phyloP scores from a whole-genome alignment of 169 alveolate genomes.

The Plasmodium malariae region DNA sequence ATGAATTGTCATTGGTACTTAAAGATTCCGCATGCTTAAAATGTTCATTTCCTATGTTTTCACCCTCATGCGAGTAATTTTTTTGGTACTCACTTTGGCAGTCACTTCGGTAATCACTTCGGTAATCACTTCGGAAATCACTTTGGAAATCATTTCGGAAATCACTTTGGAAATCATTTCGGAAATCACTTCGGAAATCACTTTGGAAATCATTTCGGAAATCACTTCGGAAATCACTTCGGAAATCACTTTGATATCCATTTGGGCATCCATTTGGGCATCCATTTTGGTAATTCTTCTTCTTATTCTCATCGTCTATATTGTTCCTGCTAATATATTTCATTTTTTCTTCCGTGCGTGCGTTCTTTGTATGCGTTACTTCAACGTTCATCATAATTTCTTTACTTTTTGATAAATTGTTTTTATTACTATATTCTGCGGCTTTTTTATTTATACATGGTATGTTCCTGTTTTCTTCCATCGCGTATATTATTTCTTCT shows the following conservation, averaged over 20 bases:
- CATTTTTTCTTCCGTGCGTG: conserved; percentile 17
- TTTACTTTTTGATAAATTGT: background rate
- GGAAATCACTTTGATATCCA: too few species aligned
- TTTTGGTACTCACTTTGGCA: too few species aligned
- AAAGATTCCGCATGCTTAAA: background rate
- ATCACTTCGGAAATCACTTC: too few species aligned
- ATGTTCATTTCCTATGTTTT: background rate
- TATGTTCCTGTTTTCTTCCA: conserved; percentile 3
- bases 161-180: too few species aligned
- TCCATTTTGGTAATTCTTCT: too few species aligned
- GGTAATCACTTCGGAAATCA: too few species aligned
- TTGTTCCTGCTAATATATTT: background rate
- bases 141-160: too few species aligned
- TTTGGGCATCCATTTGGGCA: too few species aligned
- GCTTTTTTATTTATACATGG: background rate
- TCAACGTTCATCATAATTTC: conserved; percentile 15
- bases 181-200: too few species aligned
- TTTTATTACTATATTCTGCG: background rate
- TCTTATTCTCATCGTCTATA: background rate
- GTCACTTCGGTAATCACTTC: too few species aligned
- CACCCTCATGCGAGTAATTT: too few species aligned
- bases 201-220: too few species aligned
- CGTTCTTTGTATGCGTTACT: background rate
- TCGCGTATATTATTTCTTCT: conserved; percentile 27
- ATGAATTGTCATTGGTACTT: conserved; percentile 16